phyloP scores from a whole-genome alignment of 2,329 filamentous ascomycete genomes.

The Trichoderma sp. region DNA sequence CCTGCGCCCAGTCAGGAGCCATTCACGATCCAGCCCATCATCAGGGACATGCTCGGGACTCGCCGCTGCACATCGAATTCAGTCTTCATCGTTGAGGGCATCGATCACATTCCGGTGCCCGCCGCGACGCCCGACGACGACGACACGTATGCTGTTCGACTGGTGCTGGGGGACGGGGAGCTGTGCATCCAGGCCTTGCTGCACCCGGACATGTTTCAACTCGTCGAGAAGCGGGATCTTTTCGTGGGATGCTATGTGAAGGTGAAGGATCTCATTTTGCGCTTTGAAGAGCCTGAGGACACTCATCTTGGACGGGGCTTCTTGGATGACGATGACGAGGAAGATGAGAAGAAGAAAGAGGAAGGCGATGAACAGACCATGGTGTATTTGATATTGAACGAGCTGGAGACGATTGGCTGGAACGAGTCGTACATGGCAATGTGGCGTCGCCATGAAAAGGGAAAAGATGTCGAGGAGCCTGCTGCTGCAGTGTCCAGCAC shows the following conservation, averaged over 20 bases:
- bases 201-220: slow-evolving; percentile 49
- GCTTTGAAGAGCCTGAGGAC: slow-evolving; percentile 18
- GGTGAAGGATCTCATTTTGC: slow-evolving; percentile 46
- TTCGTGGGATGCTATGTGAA: slow-evolving; percentile 53
- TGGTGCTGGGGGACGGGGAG: slow-evolving; percentile 57
- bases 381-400: slow-evolving; percentile 51
- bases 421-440: slow-evolving; percentile 45
- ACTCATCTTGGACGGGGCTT: not conserved
- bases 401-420: slow-evolving; percentile 53
- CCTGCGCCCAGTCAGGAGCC: slow-evolving; percentile 32
- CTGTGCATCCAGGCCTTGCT: slow-evolving; percentile 58
- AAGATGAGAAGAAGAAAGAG: slow-evolving; percentile 11
- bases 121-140: slow-evolving; percentile 35
- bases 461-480: slow-evolving; percentile 11
- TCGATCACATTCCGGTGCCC: slow-evolving; percentile 43
- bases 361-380: slow-evolving; percentile 35
- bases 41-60: slow-evolving; percentile 53
- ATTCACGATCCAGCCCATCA: slow-evolving; percentile 45
- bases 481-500: not conserved
- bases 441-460: slow-evolving; percentile 28
- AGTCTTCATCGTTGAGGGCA: slow-evolving; percentile 53
- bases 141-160: slow-evolving; percentile 49
- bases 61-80: slow-evolving; percentile 51
- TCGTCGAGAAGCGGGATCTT: slow-evolving; percentile 51
- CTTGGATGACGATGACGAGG: not conserved